Percentiles rank a stretch among this genome's conserved stretches.
Conservation (phyloP, 2,329 filamentous ascomycete genomes). For the Acrocalymma vagum region DNA sequence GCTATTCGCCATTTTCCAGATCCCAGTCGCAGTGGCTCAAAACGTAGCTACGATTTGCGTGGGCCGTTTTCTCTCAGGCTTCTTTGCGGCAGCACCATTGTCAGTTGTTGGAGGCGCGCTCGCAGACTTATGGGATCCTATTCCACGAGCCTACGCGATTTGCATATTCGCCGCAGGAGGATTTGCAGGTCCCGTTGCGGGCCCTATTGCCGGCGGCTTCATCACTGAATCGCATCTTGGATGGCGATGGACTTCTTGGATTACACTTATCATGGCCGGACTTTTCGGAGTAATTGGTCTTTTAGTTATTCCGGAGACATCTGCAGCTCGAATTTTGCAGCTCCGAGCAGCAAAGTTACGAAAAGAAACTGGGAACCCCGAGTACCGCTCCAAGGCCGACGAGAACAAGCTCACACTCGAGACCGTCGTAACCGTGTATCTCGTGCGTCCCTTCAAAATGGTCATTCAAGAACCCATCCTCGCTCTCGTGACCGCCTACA, state of each 20-base stretch:
- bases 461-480: conserved; percentile 54
- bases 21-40: conserved; percentile 51
- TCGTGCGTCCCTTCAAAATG: conserved; percentile 72
- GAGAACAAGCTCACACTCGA: conserved; percentile 68
- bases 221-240: conserved; percentile 43
- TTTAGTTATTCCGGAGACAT: conserved; percentile 41
- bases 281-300: conserved; percentile 31
- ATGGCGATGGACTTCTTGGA: conserved; percentile 49
- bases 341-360: conserved; percentile 37
- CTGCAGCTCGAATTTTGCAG: conserved; percentile 39
- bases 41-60: conserved; percentile 62
- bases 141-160: conserved; percentile 45
- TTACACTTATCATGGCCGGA: conserved; percentile 45
- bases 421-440: conserved; percentile 71
- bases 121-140: conserved; percentile 46
- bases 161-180: conserved; percentile 46
- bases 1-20: conserved; percentile 51
- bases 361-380: conserved; percentile 44
- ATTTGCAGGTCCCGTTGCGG: conserved; percentile 49
- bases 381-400: conserved; percentile 52
- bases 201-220: conserved; percentile 57
- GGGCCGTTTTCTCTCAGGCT: conserved; percentile 61
- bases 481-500: conserved; percentile 68
- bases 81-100: conserved; percentile 56
- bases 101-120: conserved; percentile 46